These are phyloP conservation scores for Plasmopara muralis DNA, from an alignment of 352 stramenopile species.

Conservation along the genomic window DNA sequence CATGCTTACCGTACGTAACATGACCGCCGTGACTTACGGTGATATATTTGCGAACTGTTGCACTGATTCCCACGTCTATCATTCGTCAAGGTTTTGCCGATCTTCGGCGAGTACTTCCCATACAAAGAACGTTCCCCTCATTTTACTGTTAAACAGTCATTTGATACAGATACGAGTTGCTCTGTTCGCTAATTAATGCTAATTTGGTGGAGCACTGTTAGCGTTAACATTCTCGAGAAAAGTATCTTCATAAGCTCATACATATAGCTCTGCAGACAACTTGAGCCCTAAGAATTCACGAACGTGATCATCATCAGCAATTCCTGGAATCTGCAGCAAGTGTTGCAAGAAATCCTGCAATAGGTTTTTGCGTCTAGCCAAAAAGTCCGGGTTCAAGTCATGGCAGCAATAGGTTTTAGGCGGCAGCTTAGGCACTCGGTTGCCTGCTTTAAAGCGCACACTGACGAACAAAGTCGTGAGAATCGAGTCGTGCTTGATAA, in stretches of 20 bases:
- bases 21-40: too few relatives aligned
- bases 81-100: too few relatives aligned
- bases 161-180: too few relatives aligned
- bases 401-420: slow-evolving; percentile 69
- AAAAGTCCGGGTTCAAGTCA: slow-evolving; percentile 66
- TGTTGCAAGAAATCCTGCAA: slow-evolving; percentile 56
- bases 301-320: slow-evolving; percentile 47
- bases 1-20: too few relatives aligned
- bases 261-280: slow-evolving; percentile 52
- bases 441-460: slow-evolving; percentile 40
- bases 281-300: slow-evolving; percentile 62
- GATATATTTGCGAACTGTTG: too few relatives aligned
- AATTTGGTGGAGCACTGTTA: too few relatives aligned
- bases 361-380: slow-evolving; percentile 39
- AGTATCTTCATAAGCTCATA: slow-evolving; percentile 17
- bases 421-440: slow-evolving; percentile 41
- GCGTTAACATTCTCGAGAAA: too few relatives aligned
- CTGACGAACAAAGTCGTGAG: slow-evolving; percentile 20
- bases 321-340: slow-evolving; percentile 54
- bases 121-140: too few relatives aligned
- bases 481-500: neutral
- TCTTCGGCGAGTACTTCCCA: too few relatives aligned
- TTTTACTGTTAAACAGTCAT: too few relatives aligned
- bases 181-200: too few relatives aligned
- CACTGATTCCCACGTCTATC: too few relatives aligned